Base-by-base conservation (phyloP, 2,329 filamentous ascomycete species). In the Exserohilum rostratum region DNA sequence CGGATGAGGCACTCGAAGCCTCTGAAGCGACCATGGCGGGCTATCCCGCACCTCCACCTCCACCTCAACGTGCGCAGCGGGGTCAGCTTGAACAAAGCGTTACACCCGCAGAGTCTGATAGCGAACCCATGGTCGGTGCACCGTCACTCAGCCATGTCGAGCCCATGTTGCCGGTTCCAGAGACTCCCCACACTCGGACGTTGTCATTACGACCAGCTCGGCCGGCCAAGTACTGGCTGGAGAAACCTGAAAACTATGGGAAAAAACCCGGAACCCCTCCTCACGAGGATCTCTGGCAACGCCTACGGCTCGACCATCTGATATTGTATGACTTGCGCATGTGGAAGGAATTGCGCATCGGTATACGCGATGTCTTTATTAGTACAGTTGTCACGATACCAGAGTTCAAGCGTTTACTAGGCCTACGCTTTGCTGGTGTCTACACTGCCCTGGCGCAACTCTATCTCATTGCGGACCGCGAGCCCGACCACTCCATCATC, bases 401-500 rank as follows among this genome's bases (percentile, higher is more conserved):
- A 4, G 86, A 96, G 71, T 99, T 99, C 83, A 99, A 99, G 78
- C 88, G 93, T 17, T 87, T 99, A 9, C 82, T 99, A 50, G 93
- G 93, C 2, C 80, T 99, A 38, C 87, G 95, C n/a, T 96, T 99
- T 73, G 91, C 96, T 48, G 93, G 92, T 0, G 82, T 99, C 3
- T 99, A 99, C 76, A 98, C 95, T 1, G 90, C 90, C 2, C 79
- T 99, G 43, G 93, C 95, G 5, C 93, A 99, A 72, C 81, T 99
- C 3, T 99, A 98, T 73, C 84, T 99, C 27, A 95, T 99, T 61
- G 93, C 93, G 12, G 95, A 99, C 71, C 85, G 95, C 60, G 95
- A 99, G 73, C 95, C 95, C 2, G 95, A 99, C 69, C 93, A 98
- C 75, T 98, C 93, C 10, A 98, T 99, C 70, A 96, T 99, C 80